Evolutionary conservation across 75 land plant species (phyloP).

Genomic region (Chamaecyparis obtusa): DNA sequence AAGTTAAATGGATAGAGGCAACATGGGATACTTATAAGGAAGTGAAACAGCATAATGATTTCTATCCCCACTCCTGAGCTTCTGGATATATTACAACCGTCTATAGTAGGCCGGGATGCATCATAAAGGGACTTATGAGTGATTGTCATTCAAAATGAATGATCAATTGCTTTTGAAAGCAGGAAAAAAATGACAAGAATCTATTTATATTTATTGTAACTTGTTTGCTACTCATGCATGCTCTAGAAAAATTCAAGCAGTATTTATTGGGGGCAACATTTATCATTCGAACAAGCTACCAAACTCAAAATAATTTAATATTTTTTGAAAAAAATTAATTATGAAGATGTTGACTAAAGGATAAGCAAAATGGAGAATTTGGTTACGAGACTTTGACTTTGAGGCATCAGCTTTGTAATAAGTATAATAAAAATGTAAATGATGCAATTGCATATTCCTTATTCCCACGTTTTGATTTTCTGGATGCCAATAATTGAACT

Average conservation of each 20-base stretch:
- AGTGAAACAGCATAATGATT: background rate
- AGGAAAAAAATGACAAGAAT: background rate
- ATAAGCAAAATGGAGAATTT: background rate
- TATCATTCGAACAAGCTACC: background rate
- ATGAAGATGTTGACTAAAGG: background rate
- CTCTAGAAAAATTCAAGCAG: background rate
- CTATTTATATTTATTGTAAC: background rate
- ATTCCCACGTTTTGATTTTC: background rate
- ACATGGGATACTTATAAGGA: background rate
- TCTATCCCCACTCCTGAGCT: background rate
- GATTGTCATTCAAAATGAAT: background rate
- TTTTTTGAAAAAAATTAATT: background rate
- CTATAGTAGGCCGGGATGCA: background rate
- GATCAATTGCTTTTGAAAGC: background rate
- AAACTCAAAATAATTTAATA: background rate
- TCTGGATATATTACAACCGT: background rate
- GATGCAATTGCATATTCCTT: background rate
- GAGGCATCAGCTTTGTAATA: background rate
- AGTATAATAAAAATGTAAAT: background rate
- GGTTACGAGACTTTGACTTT: background rate
- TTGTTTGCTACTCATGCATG: background rate
- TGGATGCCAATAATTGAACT: background rate
- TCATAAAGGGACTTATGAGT: background rate
- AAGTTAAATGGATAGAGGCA: background rate
- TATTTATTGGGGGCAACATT: background rate